Evolutionary conservation across 305 asterid species (phyloP), one percentile per base, ranked within the genome.

Genomic region (Rubia peregrina): DNA sequence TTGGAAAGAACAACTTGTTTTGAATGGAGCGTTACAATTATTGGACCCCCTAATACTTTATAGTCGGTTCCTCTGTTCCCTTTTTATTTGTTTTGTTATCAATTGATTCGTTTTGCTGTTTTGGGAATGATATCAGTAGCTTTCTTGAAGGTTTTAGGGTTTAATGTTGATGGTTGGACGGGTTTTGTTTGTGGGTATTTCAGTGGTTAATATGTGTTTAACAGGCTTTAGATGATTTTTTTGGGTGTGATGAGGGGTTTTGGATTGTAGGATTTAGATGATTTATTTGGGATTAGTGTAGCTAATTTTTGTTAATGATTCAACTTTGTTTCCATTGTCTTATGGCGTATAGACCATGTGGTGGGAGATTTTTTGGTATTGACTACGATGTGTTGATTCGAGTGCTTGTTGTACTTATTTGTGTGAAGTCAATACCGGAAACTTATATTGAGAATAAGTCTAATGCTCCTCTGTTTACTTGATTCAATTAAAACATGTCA

Each of bases 21-120:
- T 26, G 98, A 93, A 88, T 93, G 98, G 98, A 90, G 95, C 72
- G 97, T 93, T 30, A 89, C 98, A 57, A 80, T 93, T 65, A 93
- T 93, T 80, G 98, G 98, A 53, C 98, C 98, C 17, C 98, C 96
- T 14, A 97, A 93, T 70, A 93, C 98, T 66, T 73, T 90, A 49
- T 93, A 90, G 97, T 93, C 75, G 86, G 97, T 81, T 24, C 33
- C 76, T 72, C 30, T 26, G 2, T 26, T 55, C 61, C 38, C 65
- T 48, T 19, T 61, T 11, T 77, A 5, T 78, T 69, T 9, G 51
- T 16, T 9, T 74, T 70, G 65, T 77, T 57, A 70, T 36, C 44
- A 68, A 55, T 72, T 68, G 44, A 68, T 75, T 59, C 33, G 16
- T 44, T 46, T 22, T 65, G 41, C 46, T 65, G 36, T 9, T 14